phyloP scores from a whole-genome alignment of 371 early-diverging fungal species.

The Batkoa obscura region DNA sequence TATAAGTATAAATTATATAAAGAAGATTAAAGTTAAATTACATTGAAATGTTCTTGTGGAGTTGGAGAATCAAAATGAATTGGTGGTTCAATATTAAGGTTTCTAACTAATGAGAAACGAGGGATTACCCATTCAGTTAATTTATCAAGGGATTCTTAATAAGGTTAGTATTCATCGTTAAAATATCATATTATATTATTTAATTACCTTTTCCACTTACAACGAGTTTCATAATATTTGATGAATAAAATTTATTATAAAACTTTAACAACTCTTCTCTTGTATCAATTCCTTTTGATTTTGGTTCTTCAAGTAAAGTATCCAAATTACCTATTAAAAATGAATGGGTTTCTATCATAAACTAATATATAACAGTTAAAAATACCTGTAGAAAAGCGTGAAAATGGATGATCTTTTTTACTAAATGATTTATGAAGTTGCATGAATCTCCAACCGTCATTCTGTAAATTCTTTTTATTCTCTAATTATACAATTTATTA shows the following conservation, averaged over 20 bases:
- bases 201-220: constrained; percentile 60
- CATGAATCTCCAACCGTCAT: constrained; percentile 65
- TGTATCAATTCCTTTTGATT: constrained; percentile 48
- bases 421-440: constrained; percentile 67
- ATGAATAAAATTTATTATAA: constrained; percentile 72
- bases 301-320: constrained; percentile 62
- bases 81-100: constrained; percentile 51
- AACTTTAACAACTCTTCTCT: constrained; percentile 73
- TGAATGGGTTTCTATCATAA: not conserved
- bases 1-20: not conserved
- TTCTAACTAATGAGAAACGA: constrained; percentile 48
- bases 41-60: constrained; percentile 13
- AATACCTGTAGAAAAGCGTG: constrained; percentile 62
- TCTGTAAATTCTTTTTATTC: constrained; percentile 78
- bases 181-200: not conserved
- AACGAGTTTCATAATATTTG: constrained; percentile 88
- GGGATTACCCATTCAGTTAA: constrained; percentile 63
- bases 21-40: not conserved
- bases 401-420: constrained; percentile 61
- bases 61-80: constrained; percentile 52
- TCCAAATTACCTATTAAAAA: constrained; percentile 33
- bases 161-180: not conserved
- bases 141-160: constrained; percentile 60
- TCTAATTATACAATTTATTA: constrained; percentile 22
- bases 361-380: not conserved